Evolutionary conservation across 2,329 filamentous ascomycete species (phyloP).

Genomic region (Colletotrichum incanum): DNA sequence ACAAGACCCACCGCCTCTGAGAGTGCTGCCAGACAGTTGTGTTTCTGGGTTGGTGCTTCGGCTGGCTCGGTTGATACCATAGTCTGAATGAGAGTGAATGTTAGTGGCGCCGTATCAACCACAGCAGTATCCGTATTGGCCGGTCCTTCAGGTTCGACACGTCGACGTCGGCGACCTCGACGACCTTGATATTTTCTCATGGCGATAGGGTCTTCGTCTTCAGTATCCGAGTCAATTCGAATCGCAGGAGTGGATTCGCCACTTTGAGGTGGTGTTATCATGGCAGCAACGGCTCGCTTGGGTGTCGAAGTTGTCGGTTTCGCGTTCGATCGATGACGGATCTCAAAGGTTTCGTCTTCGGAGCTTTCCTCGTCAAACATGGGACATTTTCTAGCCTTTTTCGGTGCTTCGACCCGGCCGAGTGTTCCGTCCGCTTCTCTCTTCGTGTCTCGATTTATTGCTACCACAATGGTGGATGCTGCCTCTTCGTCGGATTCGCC

Average conservation of each 20-base stretch:
- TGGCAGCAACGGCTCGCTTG: not conserved
- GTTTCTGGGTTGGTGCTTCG: not conserved
- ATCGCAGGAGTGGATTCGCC: not conserved
- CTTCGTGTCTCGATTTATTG: conserved; percentile 3
- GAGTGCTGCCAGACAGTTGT: not conserved
- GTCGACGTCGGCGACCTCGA: not conserved
- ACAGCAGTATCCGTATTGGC: not conserved
- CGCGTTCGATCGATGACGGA: not conserved
- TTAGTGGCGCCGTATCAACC: not conserved
- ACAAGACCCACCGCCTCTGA: conserved; percentile 3
- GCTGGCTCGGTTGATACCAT: conserved; percentile 8
- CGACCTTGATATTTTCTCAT: not conserved
- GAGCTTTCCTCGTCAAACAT: not conserved
- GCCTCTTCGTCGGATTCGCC: not conserved
- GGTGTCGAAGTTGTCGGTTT: not conserved
- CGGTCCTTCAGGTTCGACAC: not conserved
- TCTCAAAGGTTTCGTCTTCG: not conserved
- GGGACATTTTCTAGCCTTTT: conserved; percentile 6
- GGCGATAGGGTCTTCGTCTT: not conserved
- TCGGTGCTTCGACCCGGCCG: not conserved
- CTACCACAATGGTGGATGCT: not conserved
- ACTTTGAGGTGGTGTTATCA: not conserved
- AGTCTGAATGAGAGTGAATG: not conserved
- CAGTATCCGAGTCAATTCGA: not conserved
- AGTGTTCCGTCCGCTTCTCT: not conserved